Conservation (phyloP, 2,329 filamentous ascomycete genomes). For the Diaporthe amygdali region DNA sequence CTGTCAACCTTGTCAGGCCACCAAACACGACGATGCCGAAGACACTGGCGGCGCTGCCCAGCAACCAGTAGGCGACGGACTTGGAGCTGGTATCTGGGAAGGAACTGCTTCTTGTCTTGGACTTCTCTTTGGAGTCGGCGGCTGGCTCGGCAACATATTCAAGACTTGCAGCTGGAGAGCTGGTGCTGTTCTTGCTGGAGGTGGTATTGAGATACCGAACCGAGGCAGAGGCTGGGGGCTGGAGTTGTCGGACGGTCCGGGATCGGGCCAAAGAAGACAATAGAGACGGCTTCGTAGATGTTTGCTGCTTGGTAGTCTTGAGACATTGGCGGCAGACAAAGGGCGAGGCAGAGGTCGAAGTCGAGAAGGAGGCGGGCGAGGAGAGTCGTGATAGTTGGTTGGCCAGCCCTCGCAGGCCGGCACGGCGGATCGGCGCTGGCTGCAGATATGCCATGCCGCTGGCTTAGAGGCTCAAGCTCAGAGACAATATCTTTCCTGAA, state of each 20-base stretch:
- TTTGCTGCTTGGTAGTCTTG: neutral
- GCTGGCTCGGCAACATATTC: conserved; percentile 1
- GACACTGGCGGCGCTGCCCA: conserved; percentile 89
- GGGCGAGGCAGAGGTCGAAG: conserved; percentile 31
- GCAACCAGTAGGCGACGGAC: conserved; percentile 86
- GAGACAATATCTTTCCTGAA: neutral
- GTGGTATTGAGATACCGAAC: conserved; percentile 17
- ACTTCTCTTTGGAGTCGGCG: neutral
- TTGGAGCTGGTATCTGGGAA: conserved; percentile 72
- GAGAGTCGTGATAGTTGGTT: conserved; percentile 17
- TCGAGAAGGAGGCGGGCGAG: conserved; percentile 10
- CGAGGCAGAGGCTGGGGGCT: neutral
- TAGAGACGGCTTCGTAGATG: neutral
- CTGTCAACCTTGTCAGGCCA: conserved; percentile 89
- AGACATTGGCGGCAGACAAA: conserved; percentile 55
- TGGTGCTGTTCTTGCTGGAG: conserved; percentile 18
- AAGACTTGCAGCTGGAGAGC: neutral
- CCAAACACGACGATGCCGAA: conserved; percentile 98
- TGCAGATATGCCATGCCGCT: conserved; percentile 21
- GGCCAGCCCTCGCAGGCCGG: conserved; percentile 19
- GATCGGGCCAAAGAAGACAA: conserved; percentile 1
- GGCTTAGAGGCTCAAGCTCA: neutral
- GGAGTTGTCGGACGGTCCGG: neutral
- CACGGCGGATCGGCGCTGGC: conserved; percentile 21
- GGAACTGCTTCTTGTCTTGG: conserved; percentile 39